Evolutionary conservation across 2,329 filamentous ascomycete genomes (phyloP), one percentile per base, ranked within the genome.

Genomic region (Diaporthe sp.): DNA sequence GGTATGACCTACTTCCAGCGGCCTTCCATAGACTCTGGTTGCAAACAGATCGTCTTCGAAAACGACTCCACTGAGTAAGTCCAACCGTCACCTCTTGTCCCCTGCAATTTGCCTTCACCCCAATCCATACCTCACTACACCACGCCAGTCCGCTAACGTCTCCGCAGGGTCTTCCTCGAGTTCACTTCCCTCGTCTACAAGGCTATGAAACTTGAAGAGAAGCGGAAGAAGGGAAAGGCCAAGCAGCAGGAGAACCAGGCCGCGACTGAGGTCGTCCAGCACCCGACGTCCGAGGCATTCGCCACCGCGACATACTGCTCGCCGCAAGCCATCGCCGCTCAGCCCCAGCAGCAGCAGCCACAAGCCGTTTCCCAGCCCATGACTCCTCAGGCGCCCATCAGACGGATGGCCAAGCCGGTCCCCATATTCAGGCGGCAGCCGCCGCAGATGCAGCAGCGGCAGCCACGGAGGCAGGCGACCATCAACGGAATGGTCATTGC

Each of bases 171-270:
- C 52, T 50, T 76, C 28, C 33, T 76, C 33, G 57, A 45, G 2
- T 76, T 76, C 42, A 67, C 66, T 13, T 61, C 45, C 30, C 67
- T 76, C 25, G 33, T 76, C 50, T 76, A 76, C 72, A 74, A 76
- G 67, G 38, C 58, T 40, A 73, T 67, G 50, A 76, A 76, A 55
- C 28, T 33, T 30, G 71, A 76, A 47, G 74, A 76, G 33, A 45
- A 52, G n/a, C 72, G 74, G 42, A 73, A 61, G 25, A 74, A 74
- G 50, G 52, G 71, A 47, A 45, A 30, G 33, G 35, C 33, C 33
- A 71, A 50, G 22, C 38, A 38, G 3, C 52, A 57, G 72, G 19
- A 33, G 35, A 30, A n/a, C 12, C 25, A 2, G 54, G 70, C 35
- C 25, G 38, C 38, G 15, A 22, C 19, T 22, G 35, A 42, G 15